Conservation (phyloP, 805 yeast genomes). For the Candida orba region DNA sequence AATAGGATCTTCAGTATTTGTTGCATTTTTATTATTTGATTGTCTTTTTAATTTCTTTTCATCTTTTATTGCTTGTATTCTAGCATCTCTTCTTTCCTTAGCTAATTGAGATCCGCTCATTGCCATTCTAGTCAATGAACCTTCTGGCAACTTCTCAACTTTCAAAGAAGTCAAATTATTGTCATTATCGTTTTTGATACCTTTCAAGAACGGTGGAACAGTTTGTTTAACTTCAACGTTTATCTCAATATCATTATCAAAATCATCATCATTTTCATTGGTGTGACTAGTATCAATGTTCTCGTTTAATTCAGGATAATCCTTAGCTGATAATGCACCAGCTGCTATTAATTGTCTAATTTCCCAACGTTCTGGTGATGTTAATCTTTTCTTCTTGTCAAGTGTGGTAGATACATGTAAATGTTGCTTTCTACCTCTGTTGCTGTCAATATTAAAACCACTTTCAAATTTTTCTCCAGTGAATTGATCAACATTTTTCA, state of each 20-base stretch:
- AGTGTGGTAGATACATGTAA: constrained; percentile 9
- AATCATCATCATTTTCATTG: constrained; percentile 13
- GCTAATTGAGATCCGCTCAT: constrained; percentile 65
- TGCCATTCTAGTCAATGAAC: constrained; percentile 72
- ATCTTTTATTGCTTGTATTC: constrained; percentile 41
- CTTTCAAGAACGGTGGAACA: constrained; percentile 67
- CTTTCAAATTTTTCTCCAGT: constrained; percentile 40
- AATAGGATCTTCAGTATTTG: constrained; percentile 31
- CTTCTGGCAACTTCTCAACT: constrained; percentile 68
- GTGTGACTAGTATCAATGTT: constrained; percentile 15
- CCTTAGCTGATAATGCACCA: constrained; percentile 62
- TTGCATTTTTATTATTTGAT: constrained; percentile 21
- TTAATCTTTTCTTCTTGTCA: constrained; percentile 38
- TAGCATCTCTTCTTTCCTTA: constrained; percentile 54
- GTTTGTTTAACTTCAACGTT: constrained; percentile 68
- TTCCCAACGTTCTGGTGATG: constrained; percentile 92
- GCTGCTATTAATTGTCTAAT: constrained; percentile 73
- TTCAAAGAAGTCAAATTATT: constrained; percentile 38
- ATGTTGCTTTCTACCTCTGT: constrained; percentile 10
- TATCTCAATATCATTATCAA: constrained; percentile 38
- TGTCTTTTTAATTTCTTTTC: constrained; percentile 50
- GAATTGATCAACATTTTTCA: constrained; percentile 66
- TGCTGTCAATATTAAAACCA: background rate
- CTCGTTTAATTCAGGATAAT: constrained; percentile 57
- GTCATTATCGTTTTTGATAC: constrained; percentile 26